These are phyloP conservation scores for Blastobotrys terrestris DNA, from an alignment of 805 yeast species.

Conservation along the genomic window DNA sequence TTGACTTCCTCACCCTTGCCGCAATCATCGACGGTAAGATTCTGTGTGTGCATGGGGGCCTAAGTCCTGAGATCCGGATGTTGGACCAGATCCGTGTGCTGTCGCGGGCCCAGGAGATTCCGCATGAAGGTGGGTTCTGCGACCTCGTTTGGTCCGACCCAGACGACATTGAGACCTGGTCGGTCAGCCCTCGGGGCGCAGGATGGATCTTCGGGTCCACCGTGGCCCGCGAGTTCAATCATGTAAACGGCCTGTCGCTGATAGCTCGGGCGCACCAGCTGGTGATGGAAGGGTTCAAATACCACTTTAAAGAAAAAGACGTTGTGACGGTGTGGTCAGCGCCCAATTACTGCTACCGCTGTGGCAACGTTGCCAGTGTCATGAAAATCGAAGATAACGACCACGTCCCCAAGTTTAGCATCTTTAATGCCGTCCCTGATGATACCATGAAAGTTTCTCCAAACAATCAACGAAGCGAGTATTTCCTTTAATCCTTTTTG, in stretches of 20 bases:
- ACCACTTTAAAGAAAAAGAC: slow-evolving; percentile 92
- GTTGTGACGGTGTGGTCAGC: slow-evolving; percentile 99
- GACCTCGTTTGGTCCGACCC: slow-evolving; percentile 98
- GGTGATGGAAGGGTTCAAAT: slow-evolving; percentile 97
- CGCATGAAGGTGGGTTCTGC: slow-evolving; percentile 98
- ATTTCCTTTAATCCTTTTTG: slow-evolving; percentile 18
- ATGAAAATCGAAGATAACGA: slow-evolving; percentile 89
- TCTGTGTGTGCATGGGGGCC: slow-evolving; percentile 94
- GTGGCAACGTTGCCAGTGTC: slow-evolving; percentile 97
- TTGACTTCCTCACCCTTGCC: slow-evolving; percentile 87
- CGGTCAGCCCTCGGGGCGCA: slow-evolving; percentile 96
- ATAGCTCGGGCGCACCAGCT: slow-evolving; percentile 97
- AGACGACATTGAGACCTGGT: slow-evolving; percentile 97
- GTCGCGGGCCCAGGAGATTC: slow-evolving; percentile 95
- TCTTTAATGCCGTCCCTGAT: slow-evolving; percentile 78
- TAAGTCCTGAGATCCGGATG: slow-evolving; percentile 96
- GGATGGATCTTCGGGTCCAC: slow-evolving; percentile 96
- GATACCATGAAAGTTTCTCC: slow-evolving; percentile 22
- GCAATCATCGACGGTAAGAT: slow-evolving; percentile 95
- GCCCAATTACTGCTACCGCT: slow-evolving; percentile 93
- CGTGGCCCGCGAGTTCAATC: slow-evolving; percentile 93
- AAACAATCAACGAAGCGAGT: slow-evolving; percentile 23
- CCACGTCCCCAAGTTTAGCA: slow-evolving; percentile 76
- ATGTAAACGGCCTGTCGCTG: slow-evolving; percentile 79
- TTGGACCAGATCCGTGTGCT: slow-evolving; percentile 91